Base-by-base conservation (phyloP, 495 filamentous ascomycete genomes). In the Tuber borchii region DNA sequence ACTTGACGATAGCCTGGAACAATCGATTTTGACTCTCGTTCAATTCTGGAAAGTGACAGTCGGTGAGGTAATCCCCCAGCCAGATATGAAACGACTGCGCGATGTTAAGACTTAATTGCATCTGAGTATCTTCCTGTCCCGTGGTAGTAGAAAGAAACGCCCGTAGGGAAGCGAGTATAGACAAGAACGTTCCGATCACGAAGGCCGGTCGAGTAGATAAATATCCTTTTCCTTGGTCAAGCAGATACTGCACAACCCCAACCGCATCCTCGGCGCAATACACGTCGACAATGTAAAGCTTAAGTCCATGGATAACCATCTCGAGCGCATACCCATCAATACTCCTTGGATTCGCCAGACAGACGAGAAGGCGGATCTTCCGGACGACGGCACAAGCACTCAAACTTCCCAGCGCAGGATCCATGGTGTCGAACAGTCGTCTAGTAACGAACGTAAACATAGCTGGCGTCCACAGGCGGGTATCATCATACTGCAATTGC, bases 221-320 rank as follows among this genome's bases (percentile, higher is more conserved):
- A 81, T 95, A 91, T 34, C 84, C 74, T 26, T 85, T 87, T 10
- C 96, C 94, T 69, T 87, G 85, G 9, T 89, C 86, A 14, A 98
- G 84, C 3, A 99, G 87, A 82, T 97, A 97, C 85, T 93, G 93
- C 65, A 93, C 87, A 45, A 99, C 88, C 0, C 93, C 95, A 45
- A 98, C 84, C 8, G 93, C 90, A 85, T 99, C 95, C 78, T 97
- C 93, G n/a, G 94, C 91, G 83, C 94, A 98, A 80, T 94, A 89
- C 2, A 89, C 85, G 79, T 97, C 92, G 1, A 89, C 88, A 31
- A 97, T 86, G 77, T 92, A 97, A 2, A 91, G 90, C 26, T 90
- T 87, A 61, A 98, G 87, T 6, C 93, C 89, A 79, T 93, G 91
- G 39, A 98, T 86, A 1, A 94, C 85, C 93, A 97, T 96, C 81